Conservation (phyloP, 2,329 filamentous ascomycete genomes). For the Calonectria multiphialidica region DNA sequence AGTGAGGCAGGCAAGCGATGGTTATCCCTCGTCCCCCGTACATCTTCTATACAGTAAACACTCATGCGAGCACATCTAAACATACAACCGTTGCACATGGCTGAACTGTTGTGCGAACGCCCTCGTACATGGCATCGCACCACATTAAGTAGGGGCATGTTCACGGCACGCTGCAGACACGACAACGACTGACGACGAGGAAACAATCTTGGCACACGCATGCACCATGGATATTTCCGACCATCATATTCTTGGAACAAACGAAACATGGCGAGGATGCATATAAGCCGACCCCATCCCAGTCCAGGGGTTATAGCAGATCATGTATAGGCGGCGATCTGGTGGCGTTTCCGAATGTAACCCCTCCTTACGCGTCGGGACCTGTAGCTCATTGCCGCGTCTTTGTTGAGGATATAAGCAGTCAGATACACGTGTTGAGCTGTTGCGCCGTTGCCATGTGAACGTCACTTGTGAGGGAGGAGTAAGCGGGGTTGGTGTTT, state of each 20-base stretch:
- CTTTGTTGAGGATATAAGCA: not conserved
- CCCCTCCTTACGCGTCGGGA: not conserved
- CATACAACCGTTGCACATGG: not conserved
- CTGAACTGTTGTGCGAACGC: not conserved
- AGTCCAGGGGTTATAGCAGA: not conserved
- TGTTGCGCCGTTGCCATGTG: not conserved
- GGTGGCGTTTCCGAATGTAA: not conserved
- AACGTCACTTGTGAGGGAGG: not conserved
- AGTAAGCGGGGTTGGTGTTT: not conserved
- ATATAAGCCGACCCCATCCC: not conserved
- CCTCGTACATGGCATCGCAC: slow-evolving; percentile 6
- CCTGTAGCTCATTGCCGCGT: not conserved
- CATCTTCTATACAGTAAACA: not conserved
- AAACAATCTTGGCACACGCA: not conserved
- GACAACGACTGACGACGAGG: not conserved
- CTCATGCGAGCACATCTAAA: not conserved
- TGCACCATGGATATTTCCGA: not conserved
- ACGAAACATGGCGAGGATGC: not conserved
- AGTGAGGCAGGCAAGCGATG: not conserved
- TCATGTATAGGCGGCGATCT: not conserved
- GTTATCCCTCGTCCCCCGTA: not conserved
- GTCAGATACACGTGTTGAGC: not conserved
- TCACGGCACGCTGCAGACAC: not conserved
- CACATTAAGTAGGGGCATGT: not conserved
- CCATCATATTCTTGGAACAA: not conserved